Base-by-base conservation (phyloP, 2,329 filamentous ascomycete species). In the Phaeosphaeriaceae sp. region DNA sequence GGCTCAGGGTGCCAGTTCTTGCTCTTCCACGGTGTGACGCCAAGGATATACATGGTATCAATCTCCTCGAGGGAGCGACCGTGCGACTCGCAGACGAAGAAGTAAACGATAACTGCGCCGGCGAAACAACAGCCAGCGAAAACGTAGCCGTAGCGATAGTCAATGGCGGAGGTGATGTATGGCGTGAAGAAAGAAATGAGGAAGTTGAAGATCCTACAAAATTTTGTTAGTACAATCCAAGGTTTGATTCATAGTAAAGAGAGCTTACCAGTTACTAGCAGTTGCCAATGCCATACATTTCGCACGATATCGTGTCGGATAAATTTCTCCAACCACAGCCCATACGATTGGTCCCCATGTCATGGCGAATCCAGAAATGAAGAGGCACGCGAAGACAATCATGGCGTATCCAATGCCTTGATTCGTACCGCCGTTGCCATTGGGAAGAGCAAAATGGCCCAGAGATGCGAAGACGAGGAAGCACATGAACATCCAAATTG, bases 51-150 rank as follows among this genome's bases (percentile, higher is more conserved):
- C 83, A 87, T 86, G 57, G 86, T 84, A 68, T 94, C 91, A 55
- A 94, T 90, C 75, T 94, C 90, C 78, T 94, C 91, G 1, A 94
- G 83, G 0, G 87, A 89, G 6, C 90, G 85, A 53, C 89, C 91
- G 71, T 91, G 88, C 48, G 86, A 88, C 74, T 94, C 91, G 56
- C 90, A 87, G 53, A 93, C 85, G 75, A 93, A 93, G 78, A 94
- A 91, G 80, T 90, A 94, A 28, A 93, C 89, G 13, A 93, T 77
- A 0, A 88, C 63, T 0, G 87, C 85, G 0, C 85, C 90, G 0
- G 86, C 80, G 19, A 91, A 79, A 67, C 91, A 90, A 71, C 89
- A 92, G 0, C 83, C 89, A 0, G 90, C 91, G 75, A 93, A 93
- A 28, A 94, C 87, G 63, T 92, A 91, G 1, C 91, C 91, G 68